A percentile compares a stretch with the other conserved stretches of the same genome.
phyloP scores from a whole-genome alignment of 225 moss, liverwort and hornwort species.

The Marchantia paleacea region DNA sequence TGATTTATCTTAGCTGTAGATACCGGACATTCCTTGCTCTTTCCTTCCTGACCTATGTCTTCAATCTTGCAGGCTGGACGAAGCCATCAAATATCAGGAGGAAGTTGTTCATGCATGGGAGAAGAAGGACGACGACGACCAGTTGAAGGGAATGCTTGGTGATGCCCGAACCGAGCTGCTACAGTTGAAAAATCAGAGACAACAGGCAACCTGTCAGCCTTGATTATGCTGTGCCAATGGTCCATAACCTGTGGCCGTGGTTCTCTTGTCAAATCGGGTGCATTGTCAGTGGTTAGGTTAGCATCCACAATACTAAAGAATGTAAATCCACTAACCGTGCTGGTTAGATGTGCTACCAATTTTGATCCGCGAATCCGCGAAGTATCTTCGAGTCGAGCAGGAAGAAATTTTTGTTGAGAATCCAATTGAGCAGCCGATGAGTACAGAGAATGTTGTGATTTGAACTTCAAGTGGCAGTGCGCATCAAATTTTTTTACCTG shows the following conservation, averaged over 20 bases:
- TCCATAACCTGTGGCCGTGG: conserved; percentile 17
- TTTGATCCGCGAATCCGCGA: too few species aligned
- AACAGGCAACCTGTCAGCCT: conserved; percentile 32
- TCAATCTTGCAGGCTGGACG: conserved; percentile 34
- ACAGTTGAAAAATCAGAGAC: conserved; percentile 34
- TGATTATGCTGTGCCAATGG: too few species aligned
- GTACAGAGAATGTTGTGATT: too few species aligned
- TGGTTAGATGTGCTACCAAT: too few species aligned
- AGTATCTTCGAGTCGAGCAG: too few species aligned
- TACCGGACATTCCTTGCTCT: neutral
- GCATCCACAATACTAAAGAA: too few species aligned
- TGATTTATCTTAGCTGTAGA: neutral
- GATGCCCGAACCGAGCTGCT: conserved; percentile 35
- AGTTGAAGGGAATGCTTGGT: conserved; percentile 35
- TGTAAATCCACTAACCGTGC: too few species aligned
- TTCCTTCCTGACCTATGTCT: neutral
- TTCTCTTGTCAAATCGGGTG: conserved; percentile 28
- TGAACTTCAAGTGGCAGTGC: too few species aligned
- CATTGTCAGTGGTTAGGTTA: conserved; percentile 27
- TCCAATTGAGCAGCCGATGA: too few species aligned
- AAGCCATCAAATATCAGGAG: conserved; percentile 39
- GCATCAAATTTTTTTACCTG: too few species aligned
- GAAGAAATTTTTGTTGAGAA: too few species aligned
- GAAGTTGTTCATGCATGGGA: conserved; percentile 30
- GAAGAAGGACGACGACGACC: conserved; percentile 33